These are phyloP conservation scores for Aspergillus sp. DNA, from an alignment of 2,329 filamentous ascomycete species.

Conservation along the genomic window DNA sequence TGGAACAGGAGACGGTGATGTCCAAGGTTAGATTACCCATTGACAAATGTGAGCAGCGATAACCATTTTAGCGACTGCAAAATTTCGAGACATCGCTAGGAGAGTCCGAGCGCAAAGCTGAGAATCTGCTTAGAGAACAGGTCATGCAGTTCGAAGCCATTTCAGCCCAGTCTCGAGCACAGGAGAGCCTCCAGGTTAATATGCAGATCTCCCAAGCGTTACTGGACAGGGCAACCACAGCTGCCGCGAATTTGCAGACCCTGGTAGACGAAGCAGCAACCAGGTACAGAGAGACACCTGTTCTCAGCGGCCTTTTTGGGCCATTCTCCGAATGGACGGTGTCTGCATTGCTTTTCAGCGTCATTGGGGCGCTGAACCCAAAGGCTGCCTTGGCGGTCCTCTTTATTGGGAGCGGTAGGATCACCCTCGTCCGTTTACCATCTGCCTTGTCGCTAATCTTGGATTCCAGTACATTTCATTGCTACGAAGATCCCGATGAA, in stretches of 20 bases:
- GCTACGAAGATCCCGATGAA: not conserved
- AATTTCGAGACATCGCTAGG: conserved; percentile 24
- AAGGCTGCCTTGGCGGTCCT: conserved; percentile 13
- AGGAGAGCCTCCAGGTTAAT: conserved; percentile 18
- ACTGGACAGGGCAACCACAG: conserved; percentile 18
- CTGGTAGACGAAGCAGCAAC: conserved; percentile 21
- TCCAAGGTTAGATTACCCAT: conserved; percentile 18
- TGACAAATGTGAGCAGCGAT: conserved; percentile 5
- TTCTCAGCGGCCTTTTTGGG: conserved; percentile 8
- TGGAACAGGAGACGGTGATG: conserved; percentile 26
- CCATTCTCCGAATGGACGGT: conserved; percentile 16
- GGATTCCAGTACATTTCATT: conserved; percentile 2
- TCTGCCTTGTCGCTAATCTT: not conserved
- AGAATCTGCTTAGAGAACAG: conserved; percentile 24
- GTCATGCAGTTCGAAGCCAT: conserved; percentile 23
- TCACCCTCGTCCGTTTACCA: not conserved
- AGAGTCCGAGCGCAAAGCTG: conserved; percentile 23
- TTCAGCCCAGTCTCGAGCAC: conserved; percentile 15
- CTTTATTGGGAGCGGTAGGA: conserved; percentile 8
- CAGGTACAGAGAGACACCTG: conserved; percentile 13
- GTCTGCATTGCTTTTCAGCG: conserved; percentile 15
- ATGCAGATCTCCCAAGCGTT: conserved; percentile 22
- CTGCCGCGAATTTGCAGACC: conserved; percentile 22
- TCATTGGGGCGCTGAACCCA: conserved; percentile 16
- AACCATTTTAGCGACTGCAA: conserved; percentile 25